Evolutionary conservation across 108 stramenopile genomes (phyloP).

Genomic region (Nitzschia sp.): DNA sequence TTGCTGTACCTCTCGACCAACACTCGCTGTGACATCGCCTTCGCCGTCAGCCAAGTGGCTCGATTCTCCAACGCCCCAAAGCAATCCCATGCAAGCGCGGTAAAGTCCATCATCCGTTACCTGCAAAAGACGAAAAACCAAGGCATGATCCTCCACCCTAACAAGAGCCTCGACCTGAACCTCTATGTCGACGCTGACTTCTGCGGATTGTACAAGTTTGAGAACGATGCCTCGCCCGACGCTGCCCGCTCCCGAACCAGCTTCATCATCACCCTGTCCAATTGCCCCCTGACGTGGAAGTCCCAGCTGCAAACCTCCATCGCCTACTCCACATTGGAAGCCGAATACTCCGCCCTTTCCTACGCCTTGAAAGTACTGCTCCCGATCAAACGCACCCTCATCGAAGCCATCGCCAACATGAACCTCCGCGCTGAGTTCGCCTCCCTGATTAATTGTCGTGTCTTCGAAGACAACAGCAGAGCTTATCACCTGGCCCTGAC

Average conservation of each 20-base stretch:
- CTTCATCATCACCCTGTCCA: slow-evolving; percentile 24
- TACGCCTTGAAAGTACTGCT: slow-evolving; percentile 32
- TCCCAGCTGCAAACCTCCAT: slow-evolving; percentile 39
- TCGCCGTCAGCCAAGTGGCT: slow-evolving; percentile 16
- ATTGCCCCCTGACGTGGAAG: slow-evolving; percentile 49
- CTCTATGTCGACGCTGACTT: slow-evolving; percentile 54
- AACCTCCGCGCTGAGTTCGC: neutral
- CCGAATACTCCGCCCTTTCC: slow-evolving; percentile 44
- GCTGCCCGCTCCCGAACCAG: slow-evolving; percentile 33
- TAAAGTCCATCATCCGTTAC: slow-evolving; percentile 44
- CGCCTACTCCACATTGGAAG: slow-evolving; percentile 43
- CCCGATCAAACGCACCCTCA: slow-evolving; percentile 23
- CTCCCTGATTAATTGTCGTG: neutral
- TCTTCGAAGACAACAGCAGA: slow-evolving; percentile 31
- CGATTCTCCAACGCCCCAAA: slow-evolving; percentile 1
- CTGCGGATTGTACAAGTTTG: slow-evolving; percentile 33
- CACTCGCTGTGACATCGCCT: slow-evolving; percentile 37
- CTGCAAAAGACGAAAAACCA: slow-evolving; percentile 27
- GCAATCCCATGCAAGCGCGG: slow-evolving; percentile 28
- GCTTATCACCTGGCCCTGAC: neutral
- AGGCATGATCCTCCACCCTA: slow-evolving; percentile 33
- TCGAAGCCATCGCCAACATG: neutral
- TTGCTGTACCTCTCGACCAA: slow-evolving; percentile 37
- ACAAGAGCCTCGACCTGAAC: slow-evolving; percentile 24
- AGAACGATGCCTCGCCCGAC: slow-evolving; percentile 18